Conservation (phyloP, 345 rosid species). For the Eucalyptus microcorys region DNA sequence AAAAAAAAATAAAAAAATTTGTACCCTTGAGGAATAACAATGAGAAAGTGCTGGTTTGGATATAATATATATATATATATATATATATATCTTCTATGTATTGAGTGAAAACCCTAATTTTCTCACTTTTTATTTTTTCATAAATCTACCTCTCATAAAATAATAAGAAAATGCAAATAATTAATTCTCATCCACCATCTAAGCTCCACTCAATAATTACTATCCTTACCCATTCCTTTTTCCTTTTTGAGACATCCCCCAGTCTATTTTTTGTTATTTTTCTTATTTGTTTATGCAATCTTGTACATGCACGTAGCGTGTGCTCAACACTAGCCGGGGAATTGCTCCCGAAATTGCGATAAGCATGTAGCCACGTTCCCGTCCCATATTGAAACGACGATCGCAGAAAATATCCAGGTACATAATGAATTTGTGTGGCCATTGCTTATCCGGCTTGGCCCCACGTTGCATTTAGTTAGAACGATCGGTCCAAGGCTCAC, state of each 20-base stretch:
- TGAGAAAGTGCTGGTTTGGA: neutral
- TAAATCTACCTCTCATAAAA: neutral
- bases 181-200: neutral
- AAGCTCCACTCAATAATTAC: neutral
- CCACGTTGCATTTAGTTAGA: neutral
- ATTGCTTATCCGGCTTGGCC: neutral
- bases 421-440: neutral
- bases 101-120: neutral
- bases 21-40: neutral
- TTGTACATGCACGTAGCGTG: neutral
- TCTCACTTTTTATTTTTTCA: neutral
- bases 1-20: neutral
- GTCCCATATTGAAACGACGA: neutral
- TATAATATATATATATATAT: too few species aligned
- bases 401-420: neutral
- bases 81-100: neutral
- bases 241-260: neutral
- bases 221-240: neutral
- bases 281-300: neutral
- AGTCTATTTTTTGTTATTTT: neutral
- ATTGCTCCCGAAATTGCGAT: neutral
- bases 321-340: neutral
- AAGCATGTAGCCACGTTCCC: neutral
- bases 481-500: neutral
- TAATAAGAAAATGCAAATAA: neutral